A percentile compares a stretch with the other conserved stretches of the same genome.
Evolutionary conservation across 208 protist species (phyloP).

Genomic region (Acanthamoeba divionensis): DNA sequence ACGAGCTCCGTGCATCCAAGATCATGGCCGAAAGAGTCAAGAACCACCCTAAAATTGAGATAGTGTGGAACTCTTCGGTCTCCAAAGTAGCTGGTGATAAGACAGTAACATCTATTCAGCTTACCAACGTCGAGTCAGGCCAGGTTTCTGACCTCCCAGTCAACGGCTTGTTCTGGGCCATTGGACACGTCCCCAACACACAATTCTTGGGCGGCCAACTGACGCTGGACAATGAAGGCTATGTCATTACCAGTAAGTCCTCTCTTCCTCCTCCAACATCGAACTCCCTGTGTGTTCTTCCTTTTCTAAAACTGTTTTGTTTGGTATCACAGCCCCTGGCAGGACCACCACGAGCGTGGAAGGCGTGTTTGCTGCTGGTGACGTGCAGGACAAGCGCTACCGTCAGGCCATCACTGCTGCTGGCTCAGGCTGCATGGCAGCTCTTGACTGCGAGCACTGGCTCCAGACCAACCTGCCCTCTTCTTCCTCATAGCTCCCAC

Average conservation of each 20-base stretch:
- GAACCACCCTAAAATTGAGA: conserved; percentile 75
- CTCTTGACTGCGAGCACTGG: conserved; percentile 80
- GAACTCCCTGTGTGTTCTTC: neutral
- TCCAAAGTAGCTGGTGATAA: conserved; percentile 65
- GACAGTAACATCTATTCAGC: neutral
- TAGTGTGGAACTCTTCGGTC: conserved; percentile 72
- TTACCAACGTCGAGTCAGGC: conserved; percentile 53
- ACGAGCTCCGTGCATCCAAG: conserved; percentile 80
- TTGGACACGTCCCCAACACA: conserved; percentile 84
- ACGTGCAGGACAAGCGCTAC: conserved; percentile 81
- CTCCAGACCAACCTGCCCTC: conserved; percentile 60
- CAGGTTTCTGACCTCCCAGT: conserved; percentile 30
- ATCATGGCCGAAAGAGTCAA: conserved; percentile 77
- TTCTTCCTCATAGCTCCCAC: no score
- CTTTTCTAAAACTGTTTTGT: neutral
- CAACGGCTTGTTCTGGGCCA: conserved; percentile 83
- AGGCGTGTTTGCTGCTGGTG: conserved; percentile 85
- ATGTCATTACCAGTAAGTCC: conserved; percentile 72
- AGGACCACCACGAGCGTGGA: conserved; percentile 52
- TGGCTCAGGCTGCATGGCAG: conserved; percentile 85
- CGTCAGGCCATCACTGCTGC: conserved; percentile 86
- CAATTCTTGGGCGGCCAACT: conserved; percentile 74
- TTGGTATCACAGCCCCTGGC: neutral
- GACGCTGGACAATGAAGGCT: conserved; percentile 77
- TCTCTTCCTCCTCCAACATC: conserved; percentile 54